A percentile compares a stretch with the other conserved stretches of the same genome.
Conservation (phyloP, 1,139 yeast genomes). For the Sugiyamaella paludigena region DNA sequence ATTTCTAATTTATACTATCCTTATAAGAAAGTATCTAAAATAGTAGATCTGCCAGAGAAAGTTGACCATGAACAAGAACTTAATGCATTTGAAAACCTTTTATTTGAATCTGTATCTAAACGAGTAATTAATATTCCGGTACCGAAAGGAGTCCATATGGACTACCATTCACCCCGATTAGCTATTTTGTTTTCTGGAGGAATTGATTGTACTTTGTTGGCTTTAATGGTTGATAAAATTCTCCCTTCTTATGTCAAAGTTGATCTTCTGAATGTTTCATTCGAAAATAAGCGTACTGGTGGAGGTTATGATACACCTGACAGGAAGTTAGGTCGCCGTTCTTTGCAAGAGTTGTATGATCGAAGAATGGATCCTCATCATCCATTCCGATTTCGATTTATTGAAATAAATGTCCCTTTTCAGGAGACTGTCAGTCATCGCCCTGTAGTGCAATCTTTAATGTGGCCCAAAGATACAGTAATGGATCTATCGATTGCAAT, state of each 20-base stretch:
- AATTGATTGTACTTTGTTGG: conserved; percentile 81
- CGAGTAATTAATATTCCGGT: conserved; percentile 53
- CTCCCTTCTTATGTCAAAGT: conserved; percentile 40
- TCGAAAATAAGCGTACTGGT: conserved; percentile 82
- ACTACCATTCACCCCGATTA: conserved; percentile 32
- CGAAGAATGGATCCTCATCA: conserved; percentile 7
- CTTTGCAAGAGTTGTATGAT: conserved; percentile 50
- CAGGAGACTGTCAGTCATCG: conserved; percentile 56
- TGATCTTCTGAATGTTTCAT: conserved; percentile 91
- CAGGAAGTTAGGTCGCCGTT: conserved; percentile 62
- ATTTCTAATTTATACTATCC: conserved; percentile 18
- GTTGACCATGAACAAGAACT: neutral
- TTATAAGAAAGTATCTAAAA: conserved; percentile 9
- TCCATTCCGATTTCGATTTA: conserved; percentile 43
- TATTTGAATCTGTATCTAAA: conserved; percentile 43
- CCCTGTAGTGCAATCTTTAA: conserved; percentile 56
- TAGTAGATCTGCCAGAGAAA: conserved; percentile 2
- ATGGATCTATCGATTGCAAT: conserved; percentile 95
- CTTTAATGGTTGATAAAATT: conserved; percentile 42
- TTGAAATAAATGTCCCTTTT: conserved; percentile 73
- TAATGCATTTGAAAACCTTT: conserved; percentile 22
- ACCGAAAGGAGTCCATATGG: conserved; percentile 8
- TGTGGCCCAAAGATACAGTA: conserved; percentile 83
- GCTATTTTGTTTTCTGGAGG: conserved; percentile 92
- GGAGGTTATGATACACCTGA: conserved; percentile 68